These are phyloP conservation scores for Eragrostis nindensis DNA, from an alignment of 176 grass and related monocot genomes.

Conservation along the genomic window DNA sequence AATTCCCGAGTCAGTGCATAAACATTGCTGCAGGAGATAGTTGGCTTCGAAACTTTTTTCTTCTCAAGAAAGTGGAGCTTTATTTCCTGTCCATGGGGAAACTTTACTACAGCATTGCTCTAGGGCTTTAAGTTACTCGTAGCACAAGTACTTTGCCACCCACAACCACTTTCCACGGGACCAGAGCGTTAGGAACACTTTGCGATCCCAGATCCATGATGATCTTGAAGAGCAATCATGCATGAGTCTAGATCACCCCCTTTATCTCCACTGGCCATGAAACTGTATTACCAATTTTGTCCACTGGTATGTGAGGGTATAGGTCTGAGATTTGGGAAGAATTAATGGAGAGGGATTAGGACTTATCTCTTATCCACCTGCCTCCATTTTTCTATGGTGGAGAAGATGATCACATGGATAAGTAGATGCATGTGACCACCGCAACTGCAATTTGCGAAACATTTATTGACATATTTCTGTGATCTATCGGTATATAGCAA, in stretches of 20 bases:
- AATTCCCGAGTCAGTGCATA: conserved; percentile 44
- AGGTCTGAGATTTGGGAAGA: conserved; percentile 10
- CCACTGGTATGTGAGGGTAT: not conserved
- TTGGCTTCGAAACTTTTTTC: conserved; percentile 41
- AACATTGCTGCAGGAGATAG: conserved; percentile 34
- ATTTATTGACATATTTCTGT: conserved; percentile 13
- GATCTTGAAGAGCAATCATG: conserved; percentile 36
- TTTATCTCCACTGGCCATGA: not conserved
- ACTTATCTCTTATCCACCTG: not conserved
- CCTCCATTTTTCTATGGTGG: not conserved
- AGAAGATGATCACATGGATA: conserved; percentile 6
- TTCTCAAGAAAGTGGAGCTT: conserved; percentile 58
- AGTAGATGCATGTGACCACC: conserved; percentile 3
- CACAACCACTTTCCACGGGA: conserved; percentile 36
- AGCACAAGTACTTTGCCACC: conserved; percentile 44
- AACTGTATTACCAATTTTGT: conserved; percentile 2
- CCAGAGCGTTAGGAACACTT: conserved; percentile 38
- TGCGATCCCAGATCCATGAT: conserved; percentile 41
- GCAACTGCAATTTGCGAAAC: conserved; percentile 3
- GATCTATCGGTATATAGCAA: not conserved
- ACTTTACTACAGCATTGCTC: not conserved
- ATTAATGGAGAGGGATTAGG: not conserved
- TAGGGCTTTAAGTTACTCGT: conserved; percentile 19
- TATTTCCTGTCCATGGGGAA: conserved; percentile 31
- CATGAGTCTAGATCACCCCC: conserved; percentile 28